Conservation (phyloP, 352 stramenopile species). For the Phytophthora colocasiae region DNA sequence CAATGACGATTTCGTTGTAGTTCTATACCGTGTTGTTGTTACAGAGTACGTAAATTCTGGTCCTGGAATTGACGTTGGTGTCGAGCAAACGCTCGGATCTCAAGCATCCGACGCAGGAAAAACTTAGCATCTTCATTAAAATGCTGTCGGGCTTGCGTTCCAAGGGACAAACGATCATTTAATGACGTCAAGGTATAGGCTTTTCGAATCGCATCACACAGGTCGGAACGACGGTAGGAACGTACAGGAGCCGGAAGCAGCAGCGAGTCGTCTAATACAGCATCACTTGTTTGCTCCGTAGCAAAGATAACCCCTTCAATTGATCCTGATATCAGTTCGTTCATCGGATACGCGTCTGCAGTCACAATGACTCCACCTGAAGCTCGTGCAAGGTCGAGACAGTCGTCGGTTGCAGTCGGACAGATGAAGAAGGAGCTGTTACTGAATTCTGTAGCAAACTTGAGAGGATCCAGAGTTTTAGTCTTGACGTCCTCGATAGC, state of each 20-base stretch:
- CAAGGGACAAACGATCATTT: slow-evolving; percentile 27
- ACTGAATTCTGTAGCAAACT: slow-evolving; percentile 46
- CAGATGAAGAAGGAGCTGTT: slow-evolving; percentile 58
- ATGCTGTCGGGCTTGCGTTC: slow-evolving; percentile 30
- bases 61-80: slow-evolving; percentile 16
- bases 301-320: slow-evolving; percentile 20
- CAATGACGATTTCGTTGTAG: no score
- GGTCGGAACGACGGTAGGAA: slow-evolving; percentile 12
- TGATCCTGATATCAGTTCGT: slow-evolving; percentile 44
- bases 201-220: slow-evolving; percentile 26
- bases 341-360: slow-evolving; percentile 61
- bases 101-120: slow-evolving; percentile 47
- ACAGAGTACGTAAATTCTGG: slow-evolving; percentile 11
- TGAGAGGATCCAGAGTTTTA: slow-evolving; percentile 18
- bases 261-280: slow-evolving; percentile 6
- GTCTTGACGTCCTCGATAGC: slow-evolving; percentile 20
- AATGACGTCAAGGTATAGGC: slow-evolving; percentile 17
- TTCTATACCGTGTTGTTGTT: neutral
- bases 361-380: slow-evolving; percentile 53
- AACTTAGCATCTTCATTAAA: slow-evolving; percentile 60
- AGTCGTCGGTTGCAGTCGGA: slow-evolving; percentile 64
- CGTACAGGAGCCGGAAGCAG: slow-evolving; percentile 4
- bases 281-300: neutral
- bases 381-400: slow-evolving; percentile 63
- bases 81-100: slow-evolving; percentile 31